Evolutionary conservation across 306 rosid species (phyloP), one percentile per base, ranked within the genome.

Genomic region (Lathyrus aphaca): DNA sequence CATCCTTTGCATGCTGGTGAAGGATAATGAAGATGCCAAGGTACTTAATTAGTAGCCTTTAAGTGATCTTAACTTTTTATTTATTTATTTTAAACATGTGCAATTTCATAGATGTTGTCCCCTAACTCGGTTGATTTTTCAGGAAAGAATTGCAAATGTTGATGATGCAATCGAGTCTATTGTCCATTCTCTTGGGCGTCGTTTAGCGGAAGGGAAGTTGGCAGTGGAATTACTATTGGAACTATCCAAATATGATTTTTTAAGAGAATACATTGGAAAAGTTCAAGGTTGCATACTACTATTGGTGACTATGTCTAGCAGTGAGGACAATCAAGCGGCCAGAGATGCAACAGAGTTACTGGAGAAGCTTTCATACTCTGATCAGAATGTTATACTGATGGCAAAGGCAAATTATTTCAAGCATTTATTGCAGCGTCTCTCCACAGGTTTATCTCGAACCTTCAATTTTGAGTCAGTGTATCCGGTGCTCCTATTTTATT

Each of bases 221-320:
- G 92, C 96, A 19, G 66, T 83, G 85, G 74, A 73, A 48, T 78
- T 89, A 80, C 75, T 89, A n/a, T 43, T 87, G 76, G 92, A 83
- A 75, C 73, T 89, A 44, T 87, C 90, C 16, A 61, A 66, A 68
- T 10, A 29, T 6, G 25, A 78, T 71, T 48, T 77, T 73, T 39
- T 40, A 40, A 63, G 37, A 63, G 68, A 63, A 21, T 27, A 77
- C 59, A 77, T 89, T 45, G 96, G 96, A 69, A 74, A 77, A 30
- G 77, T 80, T 75, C 90, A 85, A 59, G 96, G 96, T 68, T 80
- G 92, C 82, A 83, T 89, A 80, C 82, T 89, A 39, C 89, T 89
- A 61, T 53, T 85, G 18, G 88, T 83, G 68, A 71, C 90, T 51
- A 80, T 85, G 83, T 72, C 79, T 60, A 82, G 72, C 45, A 73